Percentiles rank a stretch among this genome's conserved stretches.
phyloP scores from a whole-genome alignment of 345 rosid species.

The Citrus glauca region DNA sequence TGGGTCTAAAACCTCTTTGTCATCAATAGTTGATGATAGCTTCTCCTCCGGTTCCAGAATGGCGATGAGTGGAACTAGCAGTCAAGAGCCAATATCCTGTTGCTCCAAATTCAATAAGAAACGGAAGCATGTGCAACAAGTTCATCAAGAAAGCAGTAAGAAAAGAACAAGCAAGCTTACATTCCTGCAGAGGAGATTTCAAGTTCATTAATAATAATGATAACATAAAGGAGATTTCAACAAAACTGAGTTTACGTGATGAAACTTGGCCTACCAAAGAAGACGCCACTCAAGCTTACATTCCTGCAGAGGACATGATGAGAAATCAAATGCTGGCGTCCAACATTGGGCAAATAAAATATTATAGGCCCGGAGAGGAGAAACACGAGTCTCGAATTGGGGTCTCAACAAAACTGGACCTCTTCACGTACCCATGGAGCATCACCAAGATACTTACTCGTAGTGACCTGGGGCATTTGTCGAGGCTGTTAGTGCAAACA shows the following conservation, averaged over 20 bases:
- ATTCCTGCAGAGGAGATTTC: too few species aligned
- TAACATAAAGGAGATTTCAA: not conserved
- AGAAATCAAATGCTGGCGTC: not conserved
- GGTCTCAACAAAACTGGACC: not conserved
- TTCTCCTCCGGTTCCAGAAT: too few species aligned
- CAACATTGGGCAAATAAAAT: not conserved
- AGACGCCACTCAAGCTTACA: not conserved
- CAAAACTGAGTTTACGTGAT: not conserved
- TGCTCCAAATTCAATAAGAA: too few species aligned
- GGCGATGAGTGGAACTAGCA: too few species aligned
- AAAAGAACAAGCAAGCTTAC: too few species aligned
- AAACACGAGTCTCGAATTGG: not conserved
- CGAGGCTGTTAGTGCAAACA: not conserved
- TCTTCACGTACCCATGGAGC: not conserved
- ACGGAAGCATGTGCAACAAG: too few species aligned
- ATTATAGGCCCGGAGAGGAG: not conserved
- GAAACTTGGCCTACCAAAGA: not conserved
- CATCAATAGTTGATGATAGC: too few species aligned
- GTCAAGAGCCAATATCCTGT: too few species aligned
- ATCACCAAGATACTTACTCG: not conserved
- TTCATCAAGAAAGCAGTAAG: too few species aligned
- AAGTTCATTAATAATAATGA: too few species aligned
- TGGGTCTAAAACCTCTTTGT: too few species aligned
- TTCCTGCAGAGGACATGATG: too few species aligned
- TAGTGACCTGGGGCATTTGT: not conserved